A percentile compares a stretch with the other conserved stretches of the same genome.
Conservation (phyloP, 306 rosid genomes). For the Citrullus colocynthis region DNA sequence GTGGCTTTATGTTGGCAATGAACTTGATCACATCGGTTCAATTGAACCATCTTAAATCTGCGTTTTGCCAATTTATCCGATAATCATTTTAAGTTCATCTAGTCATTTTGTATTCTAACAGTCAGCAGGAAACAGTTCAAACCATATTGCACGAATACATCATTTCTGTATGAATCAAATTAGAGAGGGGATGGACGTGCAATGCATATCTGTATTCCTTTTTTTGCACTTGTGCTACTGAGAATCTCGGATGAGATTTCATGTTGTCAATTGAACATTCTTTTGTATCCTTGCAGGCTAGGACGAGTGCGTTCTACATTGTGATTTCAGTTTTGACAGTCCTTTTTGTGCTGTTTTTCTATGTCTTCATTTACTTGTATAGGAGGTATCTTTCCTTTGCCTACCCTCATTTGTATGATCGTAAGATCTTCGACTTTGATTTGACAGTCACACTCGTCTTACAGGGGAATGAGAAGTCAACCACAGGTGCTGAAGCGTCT, state of each 20-base stretch:
- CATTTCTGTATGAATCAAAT: background rate
- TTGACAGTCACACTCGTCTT: constrained; percentile 10
- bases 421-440: background rate
- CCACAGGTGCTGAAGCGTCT: constrained; percentile 73
- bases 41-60: background rate
- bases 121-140: background rate
- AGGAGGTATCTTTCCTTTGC: constrained; percentile 42
- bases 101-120: too few relatives aligned
- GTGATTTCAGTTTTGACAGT: constrained; percentile 58
- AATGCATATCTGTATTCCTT: background rate
- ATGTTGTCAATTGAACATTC: background rate
- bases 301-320: constrained; percentile 44
- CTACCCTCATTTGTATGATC: constrained; percentile 1
- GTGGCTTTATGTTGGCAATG: background rate
- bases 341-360: constrained; percentile 80
- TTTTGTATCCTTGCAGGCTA: constrained; percentile 18
- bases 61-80: background rate
- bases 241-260: background rate
- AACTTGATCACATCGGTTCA: background rate
- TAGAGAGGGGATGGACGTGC: background rate
- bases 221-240: background rate
- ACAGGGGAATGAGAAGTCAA: constrained; percentile 56
- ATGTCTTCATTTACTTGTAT: constrained; percentile 59
- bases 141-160: background rate
- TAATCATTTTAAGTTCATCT: background rate